Percentiles rank a stretch among this genome's conserved stretches.
Evolutionary conservation across 208 protist species (phyloP).

Genomic region (Leptomonas seymouri): DNA sequence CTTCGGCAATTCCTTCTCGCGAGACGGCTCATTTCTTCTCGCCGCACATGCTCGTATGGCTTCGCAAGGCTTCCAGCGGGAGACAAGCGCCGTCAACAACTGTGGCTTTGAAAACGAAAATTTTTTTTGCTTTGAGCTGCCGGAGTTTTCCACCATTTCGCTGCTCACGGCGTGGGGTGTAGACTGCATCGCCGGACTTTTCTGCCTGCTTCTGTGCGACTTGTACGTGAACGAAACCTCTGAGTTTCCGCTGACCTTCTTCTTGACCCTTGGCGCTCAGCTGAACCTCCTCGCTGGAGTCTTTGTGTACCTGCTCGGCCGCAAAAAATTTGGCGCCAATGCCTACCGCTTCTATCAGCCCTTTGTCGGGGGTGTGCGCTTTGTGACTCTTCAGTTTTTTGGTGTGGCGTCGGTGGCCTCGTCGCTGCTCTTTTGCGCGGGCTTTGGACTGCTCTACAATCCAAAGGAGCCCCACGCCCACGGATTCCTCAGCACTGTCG

Average conservation of each 20-base stretch:
- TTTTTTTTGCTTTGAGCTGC: constrained; percentile 22
- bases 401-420: constrained; percentile 47
- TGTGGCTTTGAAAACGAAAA: not conserved
- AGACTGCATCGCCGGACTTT: constrained; percentile 43
- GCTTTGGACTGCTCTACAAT: constrained; percentile 44
- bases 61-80: not conserved
- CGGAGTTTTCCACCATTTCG: constrained; percentile 66
- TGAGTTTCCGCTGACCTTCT: constrained; percentile 58
- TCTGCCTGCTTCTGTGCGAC: constrained; percentile 61
- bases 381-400: constrained; percentile 75
- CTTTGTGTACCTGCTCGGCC: constrained; percentile 58
- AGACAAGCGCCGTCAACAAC: not conserved
- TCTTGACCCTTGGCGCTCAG: constrained; percentile 42
- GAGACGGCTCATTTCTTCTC: not conserved
- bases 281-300: constrained; percentile 49
- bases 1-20: constrained; percentile 9
- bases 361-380: constrained; percentile 70
- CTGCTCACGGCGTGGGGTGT: constrained; percentile 60
- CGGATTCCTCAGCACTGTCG: constrained; percentile 49
- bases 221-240: constrained; percentile 52
- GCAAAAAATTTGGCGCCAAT: constrained; percentile 39
- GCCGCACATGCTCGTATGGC: constrained; percentile 10
- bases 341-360: constrained; percentile 81
- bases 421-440: constrained; percentile 26
- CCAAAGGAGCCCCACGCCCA: constrained; percentile 21